A percentile compares a stretch with the other conserved stretches of the same genome.
phyloP scores from a whole-genome alignment of 2,329 filamentous ascomycete genomes.

The Fusarium metavorans region DNA sequence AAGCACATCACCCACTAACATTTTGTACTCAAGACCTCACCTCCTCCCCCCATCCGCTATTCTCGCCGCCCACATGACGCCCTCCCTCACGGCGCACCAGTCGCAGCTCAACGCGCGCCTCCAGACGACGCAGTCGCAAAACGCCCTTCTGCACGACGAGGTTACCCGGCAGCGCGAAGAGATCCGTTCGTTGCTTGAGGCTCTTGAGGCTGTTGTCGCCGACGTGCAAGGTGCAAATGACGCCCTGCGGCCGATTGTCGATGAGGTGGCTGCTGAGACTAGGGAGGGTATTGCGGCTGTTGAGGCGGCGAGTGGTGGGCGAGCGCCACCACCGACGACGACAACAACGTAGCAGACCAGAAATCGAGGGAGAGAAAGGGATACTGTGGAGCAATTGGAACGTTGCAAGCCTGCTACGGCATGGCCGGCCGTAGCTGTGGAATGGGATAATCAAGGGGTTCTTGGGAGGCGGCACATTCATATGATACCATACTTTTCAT shows the following conservation, averaged over 20 bases:
- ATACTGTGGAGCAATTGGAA: neutral
- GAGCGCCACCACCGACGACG: neutral
- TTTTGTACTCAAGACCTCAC: constrained; percentile 60
- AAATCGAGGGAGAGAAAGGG: no score
- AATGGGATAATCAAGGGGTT: constrained; percentile 4
- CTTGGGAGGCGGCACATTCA: neutral
- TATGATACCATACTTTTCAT: constrained; percentile 30
- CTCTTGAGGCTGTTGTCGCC: constrained; percentile 63
- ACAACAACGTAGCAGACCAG: neutral
- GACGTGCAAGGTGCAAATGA: constrained; percentile 67
- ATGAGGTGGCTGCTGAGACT: constrained; percentile 63
- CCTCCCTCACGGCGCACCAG: constrained; percentile 65
- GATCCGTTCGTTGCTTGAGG: constrained; percentile 62
- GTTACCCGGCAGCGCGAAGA: constrained; percentile 67
- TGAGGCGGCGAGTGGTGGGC: constrained; percentile 24
- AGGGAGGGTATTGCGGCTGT: constrained; percentile 47
- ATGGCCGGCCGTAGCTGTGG: neutral
- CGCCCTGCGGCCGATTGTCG: constrained; percentile 60
- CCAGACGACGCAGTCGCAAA: constrained; percentile 68
- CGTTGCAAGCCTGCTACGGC: neutral
- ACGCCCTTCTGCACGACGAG: constrained; percentile 64
- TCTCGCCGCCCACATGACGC: constrained; percentile 66
- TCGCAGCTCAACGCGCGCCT: constrained; percentile 68
- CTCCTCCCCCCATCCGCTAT: constrained; percentile 65
- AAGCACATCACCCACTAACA: neutral